Base-by-base conservation (phyloP, 495 filamentous ascomycete species). In the Lophiotrema nucula region DNA sequence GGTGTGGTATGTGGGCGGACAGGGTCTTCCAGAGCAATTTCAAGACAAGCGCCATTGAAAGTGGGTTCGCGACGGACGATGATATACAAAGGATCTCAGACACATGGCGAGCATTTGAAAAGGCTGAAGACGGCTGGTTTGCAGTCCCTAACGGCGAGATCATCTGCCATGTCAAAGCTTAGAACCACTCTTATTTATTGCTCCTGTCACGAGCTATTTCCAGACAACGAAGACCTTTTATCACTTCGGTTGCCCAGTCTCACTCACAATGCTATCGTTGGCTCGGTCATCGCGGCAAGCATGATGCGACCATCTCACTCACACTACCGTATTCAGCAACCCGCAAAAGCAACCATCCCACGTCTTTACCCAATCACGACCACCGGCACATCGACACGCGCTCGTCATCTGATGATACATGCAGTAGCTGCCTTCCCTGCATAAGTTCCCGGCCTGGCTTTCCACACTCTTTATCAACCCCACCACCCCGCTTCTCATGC, bases 61-160 rank as follows among this genome's bases (percentile, higher is more conserved):
- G 66, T 12, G 72, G 72, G 21, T 43, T 75, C 25, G 74, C 74
- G 3, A 73, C 51, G 4, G 58, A 65, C 42, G 69, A 72, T 33
- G 77, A 81, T n/a, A 60, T 83, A 39, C 65, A 77, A 48, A 31
- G 56, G 26, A 72, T 78, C 50, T 68, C 71, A 13, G 51, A 69
- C 39, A 67, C 64, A 4, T 82, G 76, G 77, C 62, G 64, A 56
- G 64, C 71, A 28, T 82, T 73, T 72, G 75, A 73, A 4, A 67
- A 72, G 52, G 56, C 71, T 41, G 73, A 77, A 45, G 74, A 81
- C 50, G 79, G 69, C 10, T 82, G 81, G 76, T 80, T 78, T 69
- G 71, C 68, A 21, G 50, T 81, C 23, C 47, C 82, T 38, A 72
- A 80, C 70, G 79, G 78, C 33, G 72, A 85, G 69, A 74, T 85